phyloP scores from a whole-genome alignment of 148 eudicot genomes.

The Linanthus parryae region DNA sequence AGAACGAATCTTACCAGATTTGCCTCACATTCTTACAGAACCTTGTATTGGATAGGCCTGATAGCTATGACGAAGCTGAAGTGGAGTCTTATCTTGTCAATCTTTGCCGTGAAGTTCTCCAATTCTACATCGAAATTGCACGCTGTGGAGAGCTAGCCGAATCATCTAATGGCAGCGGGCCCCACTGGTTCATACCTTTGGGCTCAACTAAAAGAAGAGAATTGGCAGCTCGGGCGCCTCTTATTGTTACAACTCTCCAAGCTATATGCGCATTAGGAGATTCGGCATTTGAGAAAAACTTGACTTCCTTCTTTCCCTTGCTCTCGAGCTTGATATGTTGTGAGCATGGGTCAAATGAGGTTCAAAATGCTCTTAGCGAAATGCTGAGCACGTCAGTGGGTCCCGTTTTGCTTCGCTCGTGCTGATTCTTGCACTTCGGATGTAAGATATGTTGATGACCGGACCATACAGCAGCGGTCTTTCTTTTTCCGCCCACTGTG shows the following conservation, averaged over 20 bases:
- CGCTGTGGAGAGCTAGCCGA: slow-evolving; percentile 21
- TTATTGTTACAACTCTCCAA: slow-evolving; percentile 75
- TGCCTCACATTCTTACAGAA: slow-evolving; percentile 87
- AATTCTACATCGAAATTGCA: slow-evolving; percentile 62
- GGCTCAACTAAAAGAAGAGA: slow-evolving; percentile 76
- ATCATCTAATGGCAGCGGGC: slow-evolving; percentile 21
- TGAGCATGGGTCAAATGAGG: slow-evolving; percentile 86
- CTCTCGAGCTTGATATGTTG: slow-evolving; percentile 62
- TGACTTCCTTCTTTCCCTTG: slow-evolving; percentile 66
- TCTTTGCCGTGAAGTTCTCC: slow-evolving; percentile 76
- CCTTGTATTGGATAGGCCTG: slow-evolving; percentile 58
- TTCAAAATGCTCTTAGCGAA: slow-evolving; percentile 73
- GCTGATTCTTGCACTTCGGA: slow-evolving; percentile 30
- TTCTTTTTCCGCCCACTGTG: background rate
- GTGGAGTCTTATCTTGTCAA: slow-evolving; percentile 63
- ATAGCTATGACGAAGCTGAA: slow-evolving; percentile 42
- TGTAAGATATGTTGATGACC: slow-evolving; percentile 36
- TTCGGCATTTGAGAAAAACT: slow-evolving; percentile 59
- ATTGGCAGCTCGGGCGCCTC: slow-evolving; percentile 75
- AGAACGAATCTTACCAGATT: slow-evolving; percentile 89
- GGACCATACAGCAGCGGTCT: too few relatives aligned
- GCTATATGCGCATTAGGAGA: slow-evolving; percentile 65
- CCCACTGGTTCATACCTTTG: slow-evolving; percentile 63
- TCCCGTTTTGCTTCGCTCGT: slow-evolving; percentile 54
- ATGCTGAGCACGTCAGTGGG: slow-evolving; percentile 66